Conservation (phyloP, 2,329 filamentous ascomycete genomes). For the Cladophialophora yegresii region DNA sequence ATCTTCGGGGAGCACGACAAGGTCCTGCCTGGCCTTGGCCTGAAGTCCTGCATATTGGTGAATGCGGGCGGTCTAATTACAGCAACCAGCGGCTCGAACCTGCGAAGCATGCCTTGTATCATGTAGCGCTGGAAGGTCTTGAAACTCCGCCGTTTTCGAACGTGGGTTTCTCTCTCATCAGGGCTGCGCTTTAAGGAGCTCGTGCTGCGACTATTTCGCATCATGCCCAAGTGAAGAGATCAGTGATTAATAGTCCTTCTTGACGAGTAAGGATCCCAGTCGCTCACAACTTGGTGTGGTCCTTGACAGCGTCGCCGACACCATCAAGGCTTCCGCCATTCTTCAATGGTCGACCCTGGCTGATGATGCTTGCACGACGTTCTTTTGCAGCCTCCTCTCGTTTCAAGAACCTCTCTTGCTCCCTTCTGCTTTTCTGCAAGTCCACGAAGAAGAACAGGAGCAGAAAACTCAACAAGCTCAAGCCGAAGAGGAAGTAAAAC, state of each 20-base stretch:
- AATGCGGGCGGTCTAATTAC: too few relatives aligned
- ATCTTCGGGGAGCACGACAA: background rate
- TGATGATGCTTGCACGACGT: constrained; percentile 32
- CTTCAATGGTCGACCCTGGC: constrained; percentile 16
- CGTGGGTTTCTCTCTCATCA: background rate
- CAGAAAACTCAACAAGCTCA: constrained; percentile 58
- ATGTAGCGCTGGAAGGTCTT: background rate
- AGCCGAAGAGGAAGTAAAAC: constrained; percentile 66
- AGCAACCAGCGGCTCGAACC: background rate
- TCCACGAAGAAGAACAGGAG: constrained; percentile 60
- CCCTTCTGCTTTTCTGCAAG: constrained; percentile 60
- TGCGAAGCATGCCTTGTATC: background rate
- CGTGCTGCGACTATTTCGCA: background rate
- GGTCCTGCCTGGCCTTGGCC: background rate
- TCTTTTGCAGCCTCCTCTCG: constrained; percentile 39
- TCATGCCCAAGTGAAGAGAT: background rate
- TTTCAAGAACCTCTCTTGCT: constrained; percentile 60
- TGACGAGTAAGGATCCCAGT: background rate
- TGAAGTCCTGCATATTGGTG: background rate
- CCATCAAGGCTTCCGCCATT: background rate
- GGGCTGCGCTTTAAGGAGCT: too few relatives aligned
- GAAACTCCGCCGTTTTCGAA: background rate
- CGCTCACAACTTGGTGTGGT: constrained; percentile 1
- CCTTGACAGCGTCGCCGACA: constrained; percentile 6
- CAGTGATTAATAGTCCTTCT: background rate